Percentiles rank a stretch among this genome's conserved stretches.
Conservation (phyloP, 1,139 yeast species). For the Groenewaldozyma auringiensis region DNA sequence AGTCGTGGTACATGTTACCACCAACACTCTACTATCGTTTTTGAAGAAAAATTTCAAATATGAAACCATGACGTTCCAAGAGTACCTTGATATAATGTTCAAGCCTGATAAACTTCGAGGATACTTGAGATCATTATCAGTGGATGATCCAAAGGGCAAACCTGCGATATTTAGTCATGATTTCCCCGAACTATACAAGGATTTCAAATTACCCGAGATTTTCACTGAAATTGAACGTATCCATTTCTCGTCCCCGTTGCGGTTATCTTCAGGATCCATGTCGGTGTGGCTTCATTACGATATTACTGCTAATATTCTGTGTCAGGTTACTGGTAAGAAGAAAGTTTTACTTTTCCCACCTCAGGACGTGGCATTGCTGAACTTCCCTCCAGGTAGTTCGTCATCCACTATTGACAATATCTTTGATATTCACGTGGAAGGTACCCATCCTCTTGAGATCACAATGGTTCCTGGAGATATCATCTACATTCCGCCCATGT, state of each 20-base stretch:
- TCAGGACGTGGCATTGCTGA: conserved; percentile 24
- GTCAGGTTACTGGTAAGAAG: conserved; percentile 32
- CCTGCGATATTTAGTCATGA: conserved; percentile 28
- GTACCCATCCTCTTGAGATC: conserved; percentile 26
- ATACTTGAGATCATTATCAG: conserved; percentile 29
- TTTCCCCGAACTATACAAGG: conserved; percentile 27
- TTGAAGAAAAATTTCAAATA: conserved; percentile 30
- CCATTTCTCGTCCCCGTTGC: conserved; percentile 32
- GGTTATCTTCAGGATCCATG: conserved; percentile 30
- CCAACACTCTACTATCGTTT: conserved; percentile 25
- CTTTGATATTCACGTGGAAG: conserved; percentile 22
- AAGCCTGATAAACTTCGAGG: conserved; percentile 11
- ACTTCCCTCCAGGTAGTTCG: conserved; percentile 30
- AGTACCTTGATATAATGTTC: conserved; percentile 24
- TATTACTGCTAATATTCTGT: conserved; percentile 33
- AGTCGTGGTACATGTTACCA: conserved; percentile 28
- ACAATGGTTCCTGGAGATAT: conserved; percentile 34
- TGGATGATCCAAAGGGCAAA: conserved; percentile 25
- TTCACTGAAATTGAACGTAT: conserved; percentile 14
- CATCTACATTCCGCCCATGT: conserved; percentile 32
- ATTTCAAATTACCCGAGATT: conserved; percentile 27
- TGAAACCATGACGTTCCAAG: conserved; percentile 23
- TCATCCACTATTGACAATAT: conserved; percentile 30
- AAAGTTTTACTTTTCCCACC: conserved; percentile 32
- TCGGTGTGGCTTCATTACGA: conserved; percentile 36